phyloP scores from a whole-genome alignment of 208 protist genomes.

The Trypanosoma congolense region DNA sequence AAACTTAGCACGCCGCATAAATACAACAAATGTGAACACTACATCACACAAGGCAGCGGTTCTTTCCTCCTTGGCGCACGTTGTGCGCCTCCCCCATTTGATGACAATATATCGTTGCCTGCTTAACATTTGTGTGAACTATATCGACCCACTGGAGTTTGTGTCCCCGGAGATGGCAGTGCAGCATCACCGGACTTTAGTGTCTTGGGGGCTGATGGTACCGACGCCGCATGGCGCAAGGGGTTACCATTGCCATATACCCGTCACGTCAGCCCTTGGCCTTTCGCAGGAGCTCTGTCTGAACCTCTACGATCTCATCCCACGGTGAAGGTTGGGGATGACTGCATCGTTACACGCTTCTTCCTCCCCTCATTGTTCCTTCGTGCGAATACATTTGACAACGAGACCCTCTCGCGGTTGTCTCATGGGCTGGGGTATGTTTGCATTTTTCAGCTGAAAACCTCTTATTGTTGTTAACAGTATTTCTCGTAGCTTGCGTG shows the following conservation, averaged over 20 bases:
- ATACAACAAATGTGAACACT: slow-evolving; percentile 28
- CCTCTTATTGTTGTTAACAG: too few species aligned
- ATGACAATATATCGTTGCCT: slow-evolving; percentile 61
- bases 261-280: slow-evolving; percentile 61
- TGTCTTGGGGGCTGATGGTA: slow-evolving; percentile 74
- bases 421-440: too few species aligned
- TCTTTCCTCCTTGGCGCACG: slow-evolving; percentile 53
- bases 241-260: slow-evolving; percentile 75
- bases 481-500: too few species aligned
- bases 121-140: slow-evolving; percentile 51
- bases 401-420: too few species aligned
- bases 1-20: slow-evolving; percentile 13
- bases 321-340: too few species aligned
- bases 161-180: slow-evolving; percentile 39
- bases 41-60: slow-evolving; percentile 73
- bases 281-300: slow-evolving; percentile 54
- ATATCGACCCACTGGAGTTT: slow-evolving; percentile 76
- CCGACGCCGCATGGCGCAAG: slow-evolving; percentile 26
- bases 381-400: too few species aligned
- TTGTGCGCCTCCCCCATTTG: slow-evolving; percentile 40
- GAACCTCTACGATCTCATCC: slow-evolving; percentile 77
- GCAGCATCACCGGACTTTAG: slow-evolving; percentile 58
- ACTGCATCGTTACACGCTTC: too few species aligned
- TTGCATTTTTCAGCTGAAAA: too few species aligned
- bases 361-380: too few species aligned